Evolutionary conservation across 176 grass and related monocot genomes (phyloP).

Genomic region (Phoenix dactylifera): DNA sequence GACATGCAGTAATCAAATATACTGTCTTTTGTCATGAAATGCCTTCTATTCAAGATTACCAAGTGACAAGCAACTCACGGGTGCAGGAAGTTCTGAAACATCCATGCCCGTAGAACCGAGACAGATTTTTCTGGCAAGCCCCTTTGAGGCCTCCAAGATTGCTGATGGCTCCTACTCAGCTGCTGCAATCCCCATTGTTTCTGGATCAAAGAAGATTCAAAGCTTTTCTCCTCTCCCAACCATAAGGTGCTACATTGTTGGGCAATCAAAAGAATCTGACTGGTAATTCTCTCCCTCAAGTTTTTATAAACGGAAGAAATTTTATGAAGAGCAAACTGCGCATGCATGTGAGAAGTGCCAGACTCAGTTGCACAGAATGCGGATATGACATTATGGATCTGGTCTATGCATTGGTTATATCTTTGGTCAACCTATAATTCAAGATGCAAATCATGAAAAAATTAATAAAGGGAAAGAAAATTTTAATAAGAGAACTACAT

Average conservation of each 20-base stretch:
- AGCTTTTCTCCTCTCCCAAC: conserved; percentile 34
- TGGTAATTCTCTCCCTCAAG: conserved; percentile 38
- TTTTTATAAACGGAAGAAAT: conserved; percentile 41
- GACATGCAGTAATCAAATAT: too few species aligned
- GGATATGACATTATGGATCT: conserved; percentile 50
- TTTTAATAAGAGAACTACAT: too few species aligned
- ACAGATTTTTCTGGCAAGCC: conserved; percentile 77
- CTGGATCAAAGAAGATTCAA: conserved; percentile 59
- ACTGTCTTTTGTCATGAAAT: neutral
- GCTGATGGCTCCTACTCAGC: conserved; percentile 43
- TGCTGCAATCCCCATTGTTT: conserved; percentile 58
- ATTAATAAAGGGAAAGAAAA: too few species aligned
- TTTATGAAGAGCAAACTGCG: conserved; percentile 41
- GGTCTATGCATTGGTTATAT: conserved; percentile 66
- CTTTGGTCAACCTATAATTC: conserved; percentile 48
- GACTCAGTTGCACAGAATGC: conserved; percentile 41
- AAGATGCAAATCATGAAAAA: too few species aligned
- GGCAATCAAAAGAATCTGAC: conserved; percentile 27
- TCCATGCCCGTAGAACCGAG: conserved; percentile 72
- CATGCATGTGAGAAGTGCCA: conserved; percentile 16
- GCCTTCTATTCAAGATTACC: neutral
- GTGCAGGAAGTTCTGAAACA: conserved; percentile 91
- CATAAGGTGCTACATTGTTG: conserved; percentile 5
- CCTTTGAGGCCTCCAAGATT: conserved; percentile 76
- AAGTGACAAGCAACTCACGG: conserved; percentile 39